These are phyloP conservation scores for Suillus subluteus DNA, from an alignment of 768 basidiomycete species.

Conservation along the genomic window DNA sequence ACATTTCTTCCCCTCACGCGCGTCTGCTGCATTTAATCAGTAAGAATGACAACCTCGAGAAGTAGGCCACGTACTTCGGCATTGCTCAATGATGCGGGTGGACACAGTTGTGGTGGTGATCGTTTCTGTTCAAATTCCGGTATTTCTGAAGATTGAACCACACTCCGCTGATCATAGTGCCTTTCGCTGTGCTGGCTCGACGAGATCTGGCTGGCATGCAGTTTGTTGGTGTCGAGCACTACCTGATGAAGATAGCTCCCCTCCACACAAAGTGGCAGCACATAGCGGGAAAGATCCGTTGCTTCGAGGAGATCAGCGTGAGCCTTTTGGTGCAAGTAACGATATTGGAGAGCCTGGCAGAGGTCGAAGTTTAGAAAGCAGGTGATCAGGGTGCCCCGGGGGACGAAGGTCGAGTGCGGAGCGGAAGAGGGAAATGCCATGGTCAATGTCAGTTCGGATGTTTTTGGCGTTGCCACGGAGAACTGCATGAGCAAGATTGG, in stretches of 20 bases:
- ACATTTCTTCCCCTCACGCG: conserved; percentile 15
- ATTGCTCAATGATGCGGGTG: neutral
- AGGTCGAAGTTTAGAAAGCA: neutral
- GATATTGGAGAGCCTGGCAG: neutral
- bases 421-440: neutral
- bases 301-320: neutral
- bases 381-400: neutral
- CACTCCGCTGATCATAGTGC: neutral
- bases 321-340: neutral
- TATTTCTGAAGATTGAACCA: neutral
- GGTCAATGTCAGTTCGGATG: neutral
- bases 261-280: neutral
- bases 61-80: neutral
- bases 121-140: neutral
- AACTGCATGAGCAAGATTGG: conserved; percentile 13
- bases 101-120: neutral
- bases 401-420: neutral
- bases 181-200: neutral
- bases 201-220: neutral
- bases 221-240: neutral
- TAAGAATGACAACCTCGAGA: neutral
- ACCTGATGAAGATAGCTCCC: neutral
- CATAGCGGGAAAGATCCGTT: neutral
- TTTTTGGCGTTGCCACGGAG: neutral
- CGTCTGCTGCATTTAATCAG: neutral